Conservation (phyloP, 83 land plant species). For the Thuja plicata region DNA sequence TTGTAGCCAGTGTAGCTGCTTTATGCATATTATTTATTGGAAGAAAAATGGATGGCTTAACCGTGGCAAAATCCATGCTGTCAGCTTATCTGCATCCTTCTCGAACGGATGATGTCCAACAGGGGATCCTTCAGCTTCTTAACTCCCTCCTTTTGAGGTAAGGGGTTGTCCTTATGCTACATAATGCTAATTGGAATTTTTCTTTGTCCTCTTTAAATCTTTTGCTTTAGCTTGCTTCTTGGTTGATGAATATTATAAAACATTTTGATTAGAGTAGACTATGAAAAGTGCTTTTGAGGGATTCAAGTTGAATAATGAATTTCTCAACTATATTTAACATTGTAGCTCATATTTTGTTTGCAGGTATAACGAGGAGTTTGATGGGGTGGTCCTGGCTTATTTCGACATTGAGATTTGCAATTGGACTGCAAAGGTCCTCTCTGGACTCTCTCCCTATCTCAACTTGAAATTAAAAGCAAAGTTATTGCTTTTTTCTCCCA, state of each 20-base stretch:
- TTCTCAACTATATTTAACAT: not conserved
- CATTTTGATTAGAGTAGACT: not conserved
- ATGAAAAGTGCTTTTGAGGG: not conserved
- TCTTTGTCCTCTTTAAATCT: not conserved
- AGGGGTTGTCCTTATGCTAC: not conserved
- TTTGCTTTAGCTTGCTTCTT: not conserved
- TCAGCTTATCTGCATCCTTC: slow-evolving; percentile 10
- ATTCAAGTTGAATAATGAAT: not conserved
- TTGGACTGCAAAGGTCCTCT: slow-evolving; percentile 27
- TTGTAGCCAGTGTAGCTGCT: not conserved
- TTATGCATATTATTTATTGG: not conserved
- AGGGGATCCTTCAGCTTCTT: slow-evolving; percentile 1
- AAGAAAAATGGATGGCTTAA: not conserved
- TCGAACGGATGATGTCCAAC: slow-evolving; percentile 3
- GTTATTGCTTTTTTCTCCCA: slow-evolving; percentile 46
- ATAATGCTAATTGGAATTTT: not conserved
- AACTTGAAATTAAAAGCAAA: slow-evolving; percentile 36
- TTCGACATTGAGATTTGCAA: slow-evolving; percentile 31
- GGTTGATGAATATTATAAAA: not conserved
- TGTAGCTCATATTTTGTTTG: slow-evolving; percentile 24
- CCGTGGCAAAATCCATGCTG: not conserved
- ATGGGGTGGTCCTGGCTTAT: slow-evolving; percentile 46
- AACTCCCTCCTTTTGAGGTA: not conserved
- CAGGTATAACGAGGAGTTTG: slow-evolving; percentile 45
- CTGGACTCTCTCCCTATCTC: slow-evolving; percentile 37